Evolutionary conservation across 2,329 filamentous ascomycete genomes (phyloP).

Genomic region (Colletotrichum shisoi): DNA sequence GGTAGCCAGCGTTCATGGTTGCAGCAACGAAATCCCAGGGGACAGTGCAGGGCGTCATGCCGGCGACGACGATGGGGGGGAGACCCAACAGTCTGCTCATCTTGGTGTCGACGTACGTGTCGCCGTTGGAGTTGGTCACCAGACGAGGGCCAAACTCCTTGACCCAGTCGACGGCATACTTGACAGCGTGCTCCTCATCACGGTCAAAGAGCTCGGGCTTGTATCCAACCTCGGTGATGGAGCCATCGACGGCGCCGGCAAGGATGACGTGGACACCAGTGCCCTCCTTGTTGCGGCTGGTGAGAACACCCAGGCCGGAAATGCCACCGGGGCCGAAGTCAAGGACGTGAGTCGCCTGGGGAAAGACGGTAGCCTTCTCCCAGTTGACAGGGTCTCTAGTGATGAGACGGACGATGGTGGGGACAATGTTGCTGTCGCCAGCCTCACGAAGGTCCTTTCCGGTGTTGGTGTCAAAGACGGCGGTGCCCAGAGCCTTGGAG

Average conservation of each 20-base stretch:
- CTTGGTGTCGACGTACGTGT: slow-evolving; percentile 95
- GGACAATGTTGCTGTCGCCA: slow-evolving; percentile 80
- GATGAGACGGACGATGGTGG: slow-evolving; percentile 87
- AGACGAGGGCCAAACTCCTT: slow-evolving; percentile 95
- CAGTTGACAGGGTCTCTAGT: slow-evolving; percentile 94
- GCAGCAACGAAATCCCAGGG: slow-evolving; percentile 91
- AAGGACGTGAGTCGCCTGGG: slow-evolving; percentile 88
- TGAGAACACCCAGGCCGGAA: slow-evolving; percentile 92
- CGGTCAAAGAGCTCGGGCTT: slow-evolving; percentile 98
- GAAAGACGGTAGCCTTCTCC: slow-evolving; percentile 93
- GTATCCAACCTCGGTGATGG: slow-evolving; percentile 90
- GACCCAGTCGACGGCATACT: slow-evolving; percentile 96
- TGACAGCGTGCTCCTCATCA: slow-evolving; percentile 92
- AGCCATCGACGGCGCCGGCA: slow-evolving; percentile 90
- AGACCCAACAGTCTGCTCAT: slow-evolving; percentile 87
- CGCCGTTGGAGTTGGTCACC: slow-evolving; percentile 85
- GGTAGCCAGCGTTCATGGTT: slow-evolving; percentile 94
- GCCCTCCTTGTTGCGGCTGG: slow-evolving; percentile 98
- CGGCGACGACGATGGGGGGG: slow-evolving; percentile 87
- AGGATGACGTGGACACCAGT: slow-evolving; percentile 96
- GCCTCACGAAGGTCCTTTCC: slow-evolving; percentile 81
- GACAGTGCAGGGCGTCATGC: slow-evolving; percentile 91
- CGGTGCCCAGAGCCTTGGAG: slow-evolving; percentile 75
- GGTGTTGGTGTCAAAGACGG: slow-evolving; percentile 89
- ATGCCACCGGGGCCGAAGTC: slow-evolving; percentile 98